phyloP scores from a whole-genome alignment of 148 eudicot genomes.

The Oxyria digyna region DNA sequence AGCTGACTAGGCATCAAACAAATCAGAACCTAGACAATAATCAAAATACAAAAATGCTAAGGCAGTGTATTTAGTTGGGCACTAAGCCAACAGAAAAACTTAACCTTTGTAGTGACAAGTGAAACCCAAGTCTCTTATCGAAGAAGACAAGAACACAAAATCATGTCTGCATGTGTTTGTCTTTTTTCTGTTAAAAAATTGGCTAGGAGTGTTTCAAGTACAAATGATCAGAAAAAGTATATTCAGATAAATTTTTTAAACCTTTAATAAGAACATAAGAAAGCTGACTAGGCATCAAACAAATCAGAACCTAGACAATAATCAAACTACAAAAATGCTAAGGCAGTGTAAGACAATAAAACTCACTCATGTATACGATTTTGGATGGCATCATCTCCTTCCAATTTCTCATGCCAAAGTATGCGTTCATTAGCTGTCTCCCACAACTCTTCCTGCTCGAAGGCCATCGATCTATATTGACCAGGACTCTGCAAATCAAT shows the following conservation, averaged over 20 bases:
- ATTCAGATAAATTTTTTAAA: not conserved
- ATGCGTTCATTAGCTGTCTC: constrained; percentile 83
- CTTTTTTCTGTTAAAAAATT: not conserved
- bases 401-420: constrained; percentile 91
- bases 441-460: constrained; percentile 93
- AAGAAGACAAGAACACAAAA: not conserved
- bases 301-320: not conserved
- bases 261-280: not conserved
- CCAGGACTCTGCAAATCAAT: constrained; percentile 51
- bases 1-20: not conserved
- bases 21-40: no score
- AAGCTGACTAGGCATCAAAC: no score
- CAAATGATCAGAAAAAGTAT: not conserved
- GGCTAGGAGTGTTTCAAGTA: not conserved
- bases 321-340: not conserved
- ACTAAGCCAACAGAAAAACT: not conserved
- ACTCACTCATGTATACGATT: constrained; percentile 95
- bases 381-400: constrained; percentile 87
- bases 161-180: not conserved
- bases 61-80: not conserved
- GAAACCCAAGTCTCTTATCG: not conserved
- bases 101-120: not conserved
- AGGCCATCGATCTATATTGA: constrained; percentile 78
- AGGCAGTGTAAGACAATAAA: constrained; percentile 1
- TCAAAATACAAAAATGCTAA: no score